Evolutionary conservation across 495 filamentous ascomycete species (phyloP), one percentile per base, ranked within the genome.

Genomic region (Haplographium delicatum): DNA sequence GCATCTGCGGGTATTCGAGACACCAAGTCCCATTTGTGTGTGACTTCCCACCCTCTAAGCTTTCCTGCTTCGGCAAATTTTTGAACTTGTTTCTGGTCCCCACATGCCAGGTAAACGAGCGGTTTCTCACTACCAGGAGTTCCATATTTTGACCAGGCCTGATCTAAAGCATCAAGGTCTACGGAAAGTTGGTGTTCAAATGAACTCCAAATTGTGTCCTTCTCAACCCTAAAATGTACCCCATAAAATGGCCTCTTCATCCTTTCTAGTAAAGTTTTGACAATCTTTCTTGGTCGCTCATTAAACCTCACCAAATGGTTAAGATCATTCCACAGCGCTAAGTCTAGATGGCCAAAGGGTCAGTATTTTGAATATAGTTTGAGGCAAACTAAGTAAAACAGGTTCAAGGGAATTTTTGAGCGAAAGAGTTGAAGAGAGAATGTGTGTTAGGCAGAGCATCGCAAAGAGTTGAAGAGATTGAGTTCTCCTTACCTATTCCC

Each of bases 321-420:
- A 5, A 62, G 49, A 42, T 62, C 60, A 42, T 62, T 62, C 60
- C 60, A 62, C 13, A 62, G 35, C 23, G 35, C 44, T 19, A 62
- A 24, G 19, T 62, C 60, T 1, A 34, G 10, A n/a, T n/a, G n/a
- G n/a, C n/a, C n/a, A n/a, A n/a, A n/a, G n/a, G n/a, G n/a, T n/a
- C n/a, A n/a, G n/a, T n/a, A n/a, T n/a, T n/a, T n/a, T n/a, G n/a
- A n/a, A n/a, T n/a, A n/a, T n/a, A n/a, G n/a, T n/a, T n/a, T n/a
- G n/a, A n/a, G n/a, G n/a, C n/a, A n/a, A n/a, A n/a, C n/a, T n/a
- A n/a, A n/a, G n/a, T n/a, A n/a, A n/a, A n/a, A n/a, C n/a, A n/a
- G n/a, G n/a, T n/a, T n/a, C n/a, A n/a, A n/a, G n/a, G n/a, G n/a
- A n/a, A n/a, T n/a, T n/a, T n/a, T n/a, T n/a, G n/a, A n/a, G n/a